Evolutionary conservation across 257 asterid genomes (phyloP).

Genomic region (Lantana camara): DNA sequence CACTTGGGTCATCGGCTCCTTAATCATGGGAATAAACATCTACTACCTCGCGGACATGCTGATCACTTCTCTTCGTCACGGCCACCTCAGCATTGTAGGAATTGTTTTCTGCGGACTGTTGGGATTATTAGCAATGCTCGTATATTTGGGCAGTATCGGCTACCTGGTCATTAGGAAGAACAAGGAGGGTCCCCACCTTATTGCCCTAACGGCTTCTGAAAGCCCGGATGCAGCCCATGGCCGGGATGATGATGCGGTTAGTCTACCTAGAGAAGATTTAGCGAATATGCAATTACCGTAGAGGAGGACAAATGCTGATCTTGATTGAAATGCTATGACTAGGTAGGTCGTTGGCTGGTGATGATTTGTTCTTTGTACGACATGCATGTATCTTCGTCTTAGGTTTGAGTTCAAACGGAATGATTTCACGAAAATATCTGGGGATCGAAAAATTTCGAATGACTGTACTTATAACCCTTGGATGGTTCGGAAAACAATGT

Average conservation of each 20-base stretch:
- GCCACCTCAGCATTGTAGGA: constrained; percentile 42
- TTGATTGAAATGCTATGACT: constrained; percentile 29
- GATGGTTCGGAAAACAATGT: no score
- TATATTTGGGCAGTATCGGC: constrained; percentile 64
- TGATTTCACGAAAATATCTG: no score
- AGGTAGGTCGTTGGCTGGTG: not conserved
- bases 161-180: constrained; percentile 71
- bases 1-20: constrained; percentile 82
- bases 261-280: constrained; percentile 76
- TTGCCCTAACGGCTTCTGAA: constrained; percentile 52
- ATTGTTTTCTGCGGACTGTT: constrained; percentile 62
- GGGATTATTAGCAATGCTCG: constrained; percentile 64
- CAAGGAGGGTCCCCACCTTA: constrained; percentile 62
- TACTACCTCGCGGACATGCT: constrained; percentile 71
- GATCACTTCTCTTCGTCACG: constrained; percentile 54
- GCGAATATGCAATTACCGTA: constrained; percentile 83
- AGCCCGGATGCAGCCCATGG: constrained; percentile 39
- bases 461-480: no score
- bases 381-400: not conserved
- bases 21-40: constrained; percentile 84
- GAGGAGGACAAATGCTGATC: constrained; percentile 40
- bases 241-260: constrained; percentile 7
- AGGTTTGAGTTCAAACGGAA: no score
- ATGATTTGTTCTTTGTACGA: constrained; percentile 3
- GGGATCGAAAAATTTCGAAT: no score